Evolutionary conservation across 148 eudicot genomes (phyloP).

Genomic region (Chenopodium berlandieri): DNA sequence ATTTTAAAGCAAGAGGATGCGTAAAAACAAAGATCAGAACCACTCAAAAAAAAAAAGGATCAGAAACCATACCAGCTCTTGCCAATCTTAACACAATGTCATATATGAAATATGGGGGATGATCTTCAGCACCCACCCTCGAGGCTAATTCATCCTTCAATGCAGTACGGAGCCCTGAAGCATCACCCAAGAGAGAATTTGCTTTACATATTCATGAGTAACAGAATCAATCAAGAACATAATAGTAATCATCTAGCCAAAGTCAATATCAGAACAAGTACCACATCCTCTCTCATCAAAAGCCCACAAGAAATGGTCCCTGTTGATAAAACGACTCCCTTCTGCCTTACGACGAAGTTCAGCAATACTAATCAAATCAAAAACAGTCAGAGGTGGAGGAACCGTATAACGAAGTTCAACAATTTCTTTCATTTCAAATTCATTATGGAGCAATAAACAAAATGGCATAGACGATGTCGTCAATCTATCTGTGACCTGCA

Average conservation of each 20-base stretch:
- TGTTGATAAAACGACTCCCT: conserved; percentile 3
- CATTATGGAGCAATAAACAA: neutral
- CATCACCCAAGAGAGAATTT: neutral
- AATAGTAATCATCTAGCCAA: neutral
- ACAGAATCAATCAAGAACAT: neutral
- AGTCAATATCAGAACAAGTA: neutral
- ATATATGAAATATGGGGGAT: neutral
- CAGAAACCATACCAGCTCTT: neutral
- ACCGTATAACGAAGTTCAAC: neutral
- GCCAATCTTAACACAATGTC: neutral
- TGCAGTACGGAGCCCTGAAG: neutral
- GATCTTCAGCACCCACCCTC: conserved; percentile 1
- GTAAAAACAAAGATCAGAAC: neutral
- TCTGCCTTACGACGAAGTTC: neutral
- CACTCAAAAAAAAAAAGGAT: neutral
- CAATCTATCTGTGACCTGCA: neutral
- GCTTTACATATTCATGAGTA: neutral
- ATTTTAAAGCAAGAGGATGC: neutral
- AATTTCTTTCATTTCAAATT: neutral
- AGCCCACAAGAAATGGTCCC: neutral
- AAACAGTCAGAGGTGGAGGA: neutral
- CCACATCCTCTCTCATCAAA: neutral
- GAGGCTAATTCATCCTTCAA: neutral
- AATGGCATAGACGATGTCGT: neutral
- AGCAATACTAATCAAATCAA: neutral